These are phyloP conservation scores for Aspergillus fijiensis DNA, from an alignment of 2,329 filamentous ascomycete genomes.

Conservation along the genomic window DNA sequence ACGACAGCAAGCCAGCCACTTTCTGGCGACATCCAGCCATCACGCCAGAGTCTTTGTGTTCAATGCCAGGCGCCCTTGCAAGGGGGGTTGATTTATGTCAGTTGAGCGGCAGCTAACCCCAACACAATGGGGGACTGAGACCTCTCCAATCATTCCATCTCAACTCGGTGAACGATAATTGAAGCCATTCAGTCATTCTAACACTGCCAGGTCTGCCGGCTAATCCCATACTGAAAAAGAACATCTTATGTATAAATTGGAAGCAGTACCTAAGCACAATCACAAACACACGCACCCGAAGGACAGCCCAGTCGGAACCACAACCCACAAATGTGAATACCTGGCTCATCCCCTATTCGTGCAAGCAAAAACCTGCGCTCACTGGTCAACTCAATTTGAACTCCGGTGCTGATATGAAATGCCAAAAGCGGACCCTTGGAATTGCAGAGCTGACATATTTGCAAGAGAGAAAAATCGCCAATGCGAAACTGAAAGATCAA, in stretches of 20 bases:
- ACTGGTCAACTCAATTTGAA: not conserved
- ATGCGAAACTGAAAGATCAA: constrained; percentile 5
- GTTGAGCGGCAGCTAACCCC: not conserved
- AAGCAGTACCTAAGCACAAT: not conserved
- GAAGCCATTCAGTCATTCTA: not conserved
- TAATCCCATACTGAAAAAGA: not conserved
- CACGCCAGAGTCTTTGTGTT: not conserved
- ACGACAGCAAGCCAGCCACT: not conserved
- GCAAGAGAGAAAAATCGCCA: not conserved
- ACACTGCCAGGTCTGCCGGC: not conserved
- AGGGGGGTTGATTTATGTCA: not conserved
- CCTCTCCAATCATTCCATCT: not conserved
- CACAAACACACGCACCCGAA: not conserved
- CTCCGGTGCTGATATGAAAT: not conserved
- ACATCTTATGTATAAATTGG: not conserved
- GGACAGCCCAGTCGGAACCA: not conserved
- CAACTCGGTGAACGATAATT: not conserved
- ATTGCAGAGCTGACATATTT: not conserved
- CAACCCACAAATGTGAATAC: not conserved
- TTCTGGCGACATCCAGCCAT: not conserved
- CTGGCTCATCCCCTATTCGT: not conserved
- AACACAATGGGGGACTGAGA: not conserved
- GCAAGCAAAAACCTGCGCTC: not conserved
- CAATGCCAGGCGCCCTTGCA: not conserved
- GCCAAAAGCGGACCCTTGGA: not conserved